Conservation (phyloP, 495 filamentous ascomycete species). For the Talaromyces ruber region DNA sequence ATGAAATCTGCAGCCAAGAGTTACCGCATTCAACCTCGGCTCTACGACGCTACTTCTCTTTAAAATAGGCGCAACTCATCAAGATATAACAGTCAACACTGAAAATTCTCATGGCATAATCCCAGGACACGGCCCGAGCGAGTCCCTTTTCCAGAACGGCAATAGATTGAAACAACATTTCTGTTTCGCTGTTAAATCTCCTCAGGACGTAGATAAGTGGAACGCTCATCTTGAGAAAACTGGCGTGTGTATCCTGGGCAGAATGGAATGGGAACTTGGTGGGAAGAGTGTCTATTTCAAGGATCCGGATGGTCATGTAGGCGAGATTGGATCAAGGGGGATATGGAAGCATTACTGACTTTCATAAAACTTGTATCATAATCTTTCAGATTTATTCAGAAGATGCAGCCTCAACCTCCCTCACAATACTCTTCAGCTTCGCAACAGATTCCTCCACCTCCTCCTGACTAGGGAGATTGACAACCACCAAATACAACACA, state of each 20-base stretch:
- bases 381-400: neutral
- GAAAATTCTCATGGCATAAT: neutral
- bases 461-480: constrained; percentile 40
- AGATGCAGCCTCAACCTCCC: neutral
- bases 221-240: neutral
- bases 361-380: neutral
- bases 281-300: constrained; percentile 4
- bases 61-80: neutral
- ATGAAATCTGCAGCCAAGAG: neutral
- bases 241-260: neutral
- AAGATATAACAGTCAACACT: neutral
- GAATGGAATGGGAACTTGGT: constrained; percentile 1
- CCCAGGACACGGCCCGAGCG: neutral
- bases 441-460: constrained; percentile 21
- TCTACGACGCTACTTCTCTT: constrained; percentile 3
- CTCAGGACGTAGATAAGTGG: neutral
- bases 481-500: constrained; percentile 43
- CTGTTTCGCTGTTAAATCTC: neutral
- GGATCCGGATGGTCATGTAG: constrained; percentile 3
- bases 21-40: neutral
- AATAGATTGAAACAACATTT: neutral
- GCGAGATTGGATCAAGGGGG: neutral
- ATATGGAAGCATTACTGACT: constrained; percentile 4
- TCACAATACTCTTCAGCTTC: neutral
- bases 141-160: neutral